These are phyloP conservation scores for Dactylonectria macrodidyma DNA, from an alignment of 2,329 filamentous ascomycete genomes.

Conservation along the genomic window DNA sequence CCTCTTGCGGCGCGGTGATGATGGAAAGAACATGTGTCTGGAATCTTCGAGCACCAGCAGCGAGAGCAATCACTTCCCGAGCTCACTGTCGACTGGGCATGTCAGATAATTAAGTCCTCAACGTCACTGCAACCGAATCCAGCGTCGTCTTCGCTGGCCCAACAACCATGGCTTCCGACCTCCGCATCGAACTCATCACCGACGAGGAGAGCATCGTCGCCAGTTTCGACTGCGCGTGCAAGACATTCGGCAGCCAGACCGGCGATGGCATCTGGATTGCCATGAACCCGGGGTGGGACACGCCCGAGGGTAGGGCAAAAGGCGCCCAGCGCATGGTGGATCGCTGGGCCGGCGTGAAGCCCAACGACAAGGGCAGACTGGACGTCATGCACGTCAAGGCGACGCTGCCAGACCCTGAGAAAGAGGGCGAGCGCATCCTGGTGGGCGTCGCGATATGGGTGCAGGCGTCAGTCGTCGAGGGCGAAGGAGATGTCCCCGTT, in stretches of 20 bases:
- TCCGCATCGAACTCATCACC: slow-evolving; percentile 48
- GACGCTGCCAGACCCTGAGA: slow-evolving; percentile 57
- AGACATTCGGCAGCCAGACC: slow-evolving; percentile 65
- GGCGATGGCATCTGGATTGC: slow-evolving; percentile 66
- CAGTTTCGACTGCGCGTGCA: slow-evolving; percentile 44
- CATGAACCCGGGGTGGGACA: slow-evolving; percentile 70
- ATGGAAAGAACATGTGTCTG: background rate
- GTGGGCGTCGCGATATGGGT: slow-evolving; percentile 70
- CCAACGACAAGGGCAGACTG: slow-evolving; percentile 59
- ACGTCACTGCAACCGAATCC: background rate
- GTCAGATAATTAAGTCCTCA: background rate
- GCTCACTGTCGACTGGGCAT: background rate
- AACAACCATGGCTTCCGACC: slow-evolving; percentile 28
- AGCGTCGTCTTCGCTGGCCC: background rate
- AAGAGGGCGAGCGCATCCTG: slow-evolving; percentile 48
- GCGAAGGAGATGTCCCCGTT: slow-evolving; percentile 60
- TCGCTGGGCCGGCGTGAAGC: slow-evolving; percentile 57
- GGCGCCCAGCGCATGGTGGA: slow-evolving; percentile 56
- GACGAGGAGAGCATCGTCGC: slow-evolving; percentile 47
- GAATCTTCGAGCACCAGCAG: background rate
- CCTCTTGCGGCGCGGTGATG: background rate
- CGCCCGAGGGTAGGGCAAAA: slow-evolving; percentile 57
- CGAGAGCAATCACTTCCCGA: background rate
- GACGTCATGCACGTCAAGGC: slow-evolving; percentile 70
- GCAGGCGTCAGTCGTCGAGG: slow-evolving; percentile 65